phyloP scores from a whole-genome alignment of 176 grass and related monocot genomes.

The Lolium rigidum region DNA sequence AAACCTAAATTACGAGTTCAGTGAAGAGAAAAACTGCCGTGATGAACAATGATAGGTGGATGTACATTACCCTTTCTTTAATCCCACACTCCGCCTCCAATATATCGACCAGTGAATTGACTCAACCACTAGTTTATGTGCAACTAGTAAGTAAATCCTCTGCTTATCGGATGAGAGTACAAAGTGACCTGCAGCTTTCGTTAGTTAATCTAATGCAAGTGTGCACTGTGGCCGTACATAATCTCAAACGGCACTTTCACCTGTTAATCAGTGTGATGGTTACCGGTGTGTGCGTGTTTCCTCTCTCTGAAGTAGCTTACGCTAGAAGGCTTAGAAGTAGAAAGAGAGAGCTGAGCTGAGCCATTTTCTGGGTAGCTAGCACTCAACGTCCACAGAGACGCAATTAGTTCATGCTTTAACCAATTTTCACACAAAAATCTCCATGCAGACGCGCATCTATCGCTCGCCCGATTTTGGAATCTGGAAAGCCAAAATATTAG shows the following conservation, averaged over 20 bases:
- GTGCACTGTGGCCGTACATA: too few relatives aligned
- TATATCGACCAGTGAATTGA: background rate
- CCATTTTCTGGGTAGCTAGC: too few relatives aligned
- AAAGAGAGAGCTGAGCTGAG: background rate
- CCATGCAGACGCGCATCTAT: background rate
- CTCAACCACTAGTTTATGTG: background rate
- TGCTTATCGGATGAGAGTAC: too few relatives aligned
- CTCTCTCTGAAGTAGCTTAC: background rate
- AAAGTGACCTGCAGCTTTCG: background rate
- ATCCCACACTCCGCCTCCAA: background rate
- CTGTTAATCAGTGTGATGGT: background rate
- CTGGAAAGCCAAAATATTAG: background rate
- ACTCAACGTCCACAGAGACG: too few relatives aligned
- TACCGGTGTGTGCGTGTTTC: background rate
- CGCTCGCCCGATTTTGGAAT: too few relatives aligned
- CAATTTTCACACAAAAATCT: too few relatives aligned
- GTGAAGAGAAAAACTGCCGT: background rate
- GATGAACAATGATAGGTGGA: background rate
- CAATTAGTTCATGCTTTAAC: too few relatives aligned
- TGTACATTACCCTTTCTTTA: background rate
- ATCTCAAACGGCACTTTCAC: background rate
- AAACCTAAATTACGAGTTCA: background rate
- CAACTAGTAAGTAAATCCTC: background rate
- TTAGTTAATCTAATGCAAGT: background rate
- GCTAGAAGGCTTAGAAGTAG: background rate